Evolutionary conservation across 1,139 yeast genomes (phyloP), one percentile per base, ranked within the genome.

Genomic region (Hemisphaericaspora xylofermentans): DNA sequence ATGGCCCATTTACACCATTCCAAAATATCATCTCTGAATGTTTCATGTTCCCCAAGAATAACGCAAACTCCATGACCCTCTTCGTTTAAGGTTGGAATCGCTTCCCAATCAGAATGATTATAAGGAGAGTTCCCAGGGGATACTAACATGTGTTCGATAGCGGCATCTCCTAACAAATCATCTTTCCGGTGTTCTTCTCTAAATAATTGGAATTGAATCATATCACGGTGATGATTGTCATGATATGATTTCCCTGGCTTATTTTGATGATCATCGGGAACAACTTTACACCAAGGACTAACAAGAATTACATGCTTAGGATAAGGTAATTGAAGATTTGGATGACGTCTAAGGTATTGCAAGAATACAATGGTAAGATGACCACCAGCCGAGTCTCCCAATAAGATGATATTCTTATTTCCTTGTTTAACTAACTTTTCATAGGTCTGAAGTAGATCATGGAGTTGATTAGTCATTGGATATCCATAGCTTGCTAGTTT

Each of bases 301-400:
- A 71, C 52, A 37, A 72, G 56, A 1, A 69, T 43, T 35, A 64
- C 47, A 38, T 65, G 57, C 3, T 49, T 51, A 1, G 77, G 78
- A 43, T 53, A 64, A 2, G 61, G 55, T 21, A 39, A 33, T 15
- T 43, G 43, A 8, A 15, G 35, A 5, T 33, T 17, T 4, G 22
- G 19, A 19, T 33, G 35, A 33, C 21, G 35, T 22, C 18, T 16
- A 24, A 33, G 35, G 37, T 52, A 60, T 47, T 67, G 68, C 9
- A 63, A 45, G 41, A 59, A 63, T 16, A 52, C 51, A 7, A 68
- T 48, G 1, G 65, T 50, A 46, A 70, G 51, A 52, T 70, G 61
- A 1, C 74, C 76, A 16, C 76, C 76, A 12, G 74, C 74, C 0
- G 74, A 67, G 50, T 70, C 76, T 1, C 76, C 75, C 44, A 68